A percentile compares a stretch with the other conserved stretches of the same genome.
phyloP scores from a whole-genome alignment of 1,284 basidiomycete genomes.

The Quambalaria eucalypti region DNA sequence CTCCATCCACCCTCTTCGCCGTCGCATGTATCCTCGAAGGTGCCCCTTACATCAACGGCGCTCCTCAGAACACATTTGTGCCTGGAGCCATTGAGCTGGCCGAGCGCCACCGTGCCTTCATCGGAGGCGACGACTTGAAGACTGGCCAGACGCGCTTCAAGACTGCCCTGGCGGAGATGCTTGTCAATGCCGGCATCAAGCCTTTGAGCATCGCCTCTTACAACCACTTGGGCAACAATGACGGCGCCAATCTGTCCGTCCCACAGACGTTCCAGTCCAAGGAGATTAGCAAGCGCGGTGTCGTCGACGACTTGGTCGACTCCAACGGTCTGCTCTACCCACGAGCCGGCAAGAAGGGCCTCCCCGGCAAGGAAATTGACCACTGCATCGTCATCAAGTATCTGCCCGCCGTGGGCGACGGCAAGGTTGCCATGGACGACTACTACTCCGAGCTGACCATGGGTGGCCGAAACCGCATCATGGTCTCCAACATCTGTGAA shows the following conservation, averaged over 20 bases:
- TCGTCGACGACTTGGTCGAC: conserved; percentile 64
- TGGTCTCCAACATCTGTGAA: conserved; percentile 48
- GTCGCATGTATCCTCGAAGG: conserved; percentile 92
- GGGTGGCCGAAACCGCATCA: conserved; percentile 52
- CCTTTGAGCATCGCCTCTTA: conserved; percentile 91
- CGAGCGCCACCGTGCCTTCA: conserved; percentile 80
- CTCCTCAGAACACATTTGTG: conserved; percentile 98
- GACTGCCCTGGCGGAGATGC: conserved; percentile 91
- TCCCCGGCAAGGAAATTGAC: conserved; percentile 58
- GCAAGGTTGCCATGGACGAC: conserved; percentile 79
- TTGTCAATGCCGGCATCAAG: conserved; percentile 98
- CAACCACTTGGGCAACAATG: conserved; percentile 98
- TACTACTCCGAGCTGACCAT: conserved; percentile 79
- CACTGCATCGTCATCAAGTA: conserved; percentile 71
- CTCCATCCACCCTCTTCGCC: conserved; percentile 90
- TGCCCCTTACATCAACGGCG: conserved; percentile 91
- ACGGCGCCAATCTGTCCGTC: conserved; percentile 85
- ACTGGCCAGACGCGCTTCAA: conserved; percentile 54
- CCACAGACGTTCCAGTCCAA: conserved; percentile 91
- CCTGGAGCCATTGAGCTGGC: conserved; percentile 89
- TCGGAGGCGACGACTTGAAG: conserved; percentile 97
- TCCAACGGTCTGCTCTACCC: conserved; percentile 78
- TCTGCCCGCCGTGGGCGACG: conserved; percentile 80
- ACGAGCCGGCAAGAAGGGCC: conserved; percentile 24
- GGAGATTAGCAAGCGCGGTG: conserved; percentile 77